These are phyloP conservation scores for Phytophthora brassicae DNA, from an alignment of 352 stramenopile species.

Conservation along the genomic window DNA sequence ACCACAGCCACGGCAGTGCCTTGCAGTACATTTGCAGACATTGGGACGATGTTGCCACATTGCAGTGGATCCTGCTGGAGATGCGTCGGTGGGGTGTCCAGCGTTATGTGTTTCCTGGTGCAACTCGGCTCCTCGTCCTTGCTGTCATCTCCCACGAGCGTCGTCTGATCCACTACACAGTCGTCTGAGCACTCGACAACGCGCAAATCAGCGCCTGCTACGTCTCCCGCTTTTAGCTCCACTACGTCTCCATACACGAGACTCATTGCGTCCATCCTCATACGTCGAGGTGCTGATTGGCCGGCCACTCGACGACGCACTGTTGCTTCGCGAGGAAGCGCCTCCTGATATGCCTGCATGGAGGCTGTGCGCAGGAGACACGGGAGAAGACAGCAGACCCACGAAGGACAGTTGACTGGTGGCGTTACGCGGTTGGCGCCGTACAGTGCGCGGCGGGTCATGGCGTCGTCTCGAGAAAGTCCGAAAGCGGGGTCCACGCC, in stretches of 20 bases:
- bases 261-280: slow-evolving; percentile 90
- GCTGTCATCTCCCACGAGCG: slow-evolving; percentile 36
- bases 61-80: slow-evolving; percentile 35
- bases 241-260: slow-evolving; percentile 94
- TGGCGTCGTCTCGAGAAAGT: slow-evolving; percentile 74
- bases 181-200: slow-evolving; percentile 79
- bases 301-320: slow-evolving; percentile 58
- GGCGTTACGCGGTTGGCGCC: slow-evolving; percentile 90
- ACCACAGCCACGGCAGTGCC: slow-evolving; percentile 66
- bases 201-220: slow-evolving; percentile 89
- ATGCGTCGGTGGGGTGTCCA: slow-evolving; percentile 18
- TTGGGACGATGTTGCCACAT: slow-evolving; percentile 72
- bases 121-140: slow-evolving; percentile 30
- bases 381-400: slow-evolving; percentile 93
- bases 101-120: slow-evolving; percentile 41
- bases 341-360: slow-evolving; percentile 89
- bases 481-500: slow-evolving; percentile 56
- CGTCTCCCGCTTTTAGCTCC: slow-evolving; percentile 84
- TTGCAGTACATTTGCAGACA: slow-evolving; percentile 57
- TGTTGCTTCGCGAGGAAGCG: slow-evolving; percentile 89
- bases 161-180: slow-evolving; percentile 70
- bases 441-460: slow-evolving; percentile 63
- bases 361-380: slow-evolving; percentile 90
- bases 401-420: slow-evolving; percentile 92
- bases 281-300: slow-evolving; percentile 54